phyloP scores from a whole-genome alignment of 1,284 basidiomycete species.

The Leccinum pachyderme region DNA sequence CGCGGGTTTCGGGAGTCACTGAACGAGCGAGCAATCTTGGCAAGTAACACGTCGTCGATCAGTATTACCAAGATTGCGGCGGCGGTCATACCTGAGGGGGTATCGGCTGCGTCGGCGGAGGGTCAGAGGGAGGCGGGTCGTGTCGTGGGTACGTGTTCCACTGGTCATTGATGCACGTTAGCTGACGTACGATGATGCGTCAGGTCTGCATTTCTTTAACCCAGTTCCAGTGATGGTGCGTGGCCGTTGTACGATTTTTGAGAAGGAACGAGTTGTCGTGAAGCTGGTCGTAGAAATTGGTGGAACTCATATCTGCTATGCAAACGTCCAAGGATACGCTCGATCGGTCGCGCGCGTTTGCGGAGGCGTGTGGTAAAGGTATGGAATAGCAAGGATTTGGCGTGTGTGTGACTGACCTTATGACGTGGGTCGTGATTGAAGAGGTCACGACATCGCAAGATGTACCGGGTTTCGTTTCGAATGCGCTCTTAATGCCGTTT shows the following conservation, averaged over 20 bases:
- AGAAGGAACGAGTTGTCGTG: background rate
- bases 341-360: slow-evolving; percentile 78
- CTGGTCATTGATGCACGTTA: background rate
- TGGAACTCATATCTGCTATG: slow-evolving; percentile 89
- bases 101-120: slow-evolving; percentile 56
- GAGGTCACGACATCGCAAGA: slow-evolving; percentile 88
- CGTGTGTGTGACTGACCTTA: background rate
- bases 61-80: slow-evolving; percentile 93
- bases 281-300: slow-evolving; percentile 64
- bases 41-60: slow-evolving; percentile 93
- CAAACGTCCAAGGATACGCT: slow-evolving; percentile 84
- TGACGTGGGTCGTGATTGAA: slow-evolving; percentile 28
- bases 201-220: slow-evolving; percentile 94
- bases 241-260: background rate
- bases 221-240: slow-evolving; percentile 90
- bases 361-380: slow-evolving; percentile 90
- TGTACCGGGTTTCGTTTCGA: slow-evolving; percentile 89
- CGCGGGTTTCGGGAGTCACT: slow-evolving; percentile 65
- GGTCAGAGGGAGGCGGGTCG: slow-evolving; percentile 63
- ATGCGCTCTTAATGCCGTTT: slow-evolving; percentile 88
- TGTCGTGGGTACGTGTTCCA: slow-evolving; percentile 61
- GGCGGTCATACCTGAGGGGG: slow-evolving; percentile 60
- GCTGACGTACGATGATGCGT: background rate
- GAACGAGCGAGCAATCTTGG: slow-evolving; percentile 77
- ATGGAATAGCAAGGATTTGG: slow-evolving; percentile 4